Conservation (phyloP, 176 grass and related monocot species). For the Pontederia crassipes region DNA sequence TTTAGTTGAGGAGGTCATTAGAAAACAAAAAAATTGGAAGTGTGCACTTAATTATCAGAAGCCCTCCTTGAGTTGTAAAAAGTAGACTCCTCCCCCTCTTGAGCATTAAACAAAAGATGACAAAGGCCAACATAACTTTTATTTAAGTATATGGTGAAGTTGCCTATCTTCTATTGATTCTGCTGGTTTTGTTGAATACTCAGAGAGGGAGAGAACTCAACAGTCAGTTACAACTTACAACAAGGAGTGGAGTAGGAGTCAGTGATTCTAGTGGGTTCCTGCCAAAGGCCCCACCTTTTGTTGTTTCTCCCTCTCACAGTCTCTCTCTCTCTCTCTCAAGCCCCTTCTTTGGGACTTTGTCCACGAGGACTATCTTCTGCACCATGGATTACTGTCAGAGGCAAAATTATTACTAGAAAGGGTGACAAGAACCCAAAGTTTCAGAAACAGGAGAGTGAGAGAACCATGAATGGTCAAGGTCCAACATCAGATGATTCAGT, state of each 20-base stretch:
- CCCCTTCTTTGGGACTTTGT: neutral
- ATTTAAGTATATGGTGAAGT: neutral
- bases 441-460: neutral
- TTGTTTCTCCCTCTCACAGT: neutral
- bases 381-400: conserved; percentile 6
- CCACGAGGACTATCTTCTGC: conserved; percentile 6
- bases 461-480: conserved; percentile 25
- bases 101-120: no score
- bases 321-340: neutral
- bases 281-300: conserved; percentile 6
- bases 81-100: no score
- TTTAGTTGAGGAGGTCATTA: no score
- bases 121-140: no score
- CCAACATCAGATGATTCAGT: conserved; percentile 18
- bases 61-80: no score
- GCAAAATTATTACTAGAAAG: conserved; percentile 3
- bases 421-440: conserved; percentile 2
- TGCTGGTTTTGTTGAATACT: conserved; percentile 3
- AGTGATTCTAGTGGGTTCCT: conserved; percentile 15
- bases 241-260: conserved; percentile 17
- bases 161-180: neutral
- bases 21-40: no score
- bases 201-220: neutral
- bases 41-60: no score
- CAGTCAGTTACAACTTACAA: conserved; percentile 1